Evolutionary conservation across 164 flowering plant genomes (phyloP), one percentile per base, ranked within the genome.

Genomic region (Nelumbo lutea): DNA sequence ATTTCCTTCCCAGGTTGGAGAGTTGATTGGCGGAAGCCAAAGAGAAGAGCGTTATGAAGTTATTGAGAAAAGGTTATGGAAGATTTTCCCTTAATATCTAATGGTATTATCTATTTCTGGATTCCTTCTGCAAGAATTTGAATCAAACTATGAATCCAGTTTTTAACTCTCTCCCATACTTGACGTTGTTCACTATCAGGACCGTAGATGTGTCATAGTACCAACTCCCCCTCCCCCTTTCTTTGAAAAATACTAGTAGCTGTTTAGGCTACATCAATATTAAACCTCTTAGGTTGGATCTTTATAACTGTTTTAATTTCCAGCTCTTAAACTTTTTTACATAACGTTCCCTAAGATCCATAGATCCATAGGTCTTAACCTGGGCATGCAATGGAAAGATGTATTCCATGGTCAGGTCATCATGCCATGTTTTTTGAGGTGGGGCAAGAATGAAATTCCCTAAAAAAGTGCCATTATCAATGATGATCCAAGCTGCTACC

Each of bases 11-110:
- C 15, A 53, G 57, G 57, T 53, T 10, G 57, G 57, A 53, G 57
- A 53, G 57, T 53, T 53, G 57, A 13, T 53, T 53, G 57, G 57
- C 14, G 57, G 57, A 53, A 53, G 57, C 57, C 57, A 53, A 53
- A 53, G 57, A 15, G 57, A 53, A 53, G 57, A 53, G 57, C 57
- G 57, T 13, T 53, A 53, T 53, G 57, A 11, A 2, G 57, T 53
- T 13, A 53, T 53, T 53, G 57, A 53, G 57, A 53, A 53, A 53
- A 53, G 57, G 57, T 53, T 53, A 53, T 11, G 57, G 57, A 53
- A 9, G 14, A 46, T 27, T 27, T 27, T 27, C 27, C 27, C 3
- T 53, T 10, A 9, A 53, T 53, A 13, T 13, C 57, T 11, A 11
- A 15, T 11, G 48, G 11, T 10, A 27, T 27, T 15, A 53, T 53